Evolutionary conservation across 306 rosid species (phyloP).

Genomic region (Spatholobus suberectus): DNA sequence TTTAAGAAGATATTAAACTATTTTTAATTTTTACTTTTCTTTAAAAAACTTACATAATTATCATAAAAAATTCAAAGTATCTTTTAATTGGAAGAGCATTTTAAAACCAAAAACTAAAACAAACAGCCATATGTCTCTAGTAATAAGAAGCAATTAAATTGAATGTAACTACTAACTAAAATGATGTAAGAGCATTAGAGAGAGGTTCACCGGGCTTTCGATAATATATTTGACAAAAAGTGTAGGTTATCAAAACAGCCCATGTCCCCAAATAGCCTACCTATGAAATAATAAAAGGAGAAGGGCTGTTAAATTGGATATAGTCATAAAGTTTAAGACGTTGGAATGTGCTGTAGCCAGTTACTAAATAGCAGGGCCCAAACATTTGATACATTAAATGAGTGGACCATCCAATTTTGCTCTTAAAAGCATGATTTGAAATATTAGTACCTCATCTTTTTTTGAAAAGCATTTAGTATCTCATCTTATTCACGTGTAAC

Average conservation of each 20-base stretch:
- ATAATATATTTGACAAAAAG: background rate
- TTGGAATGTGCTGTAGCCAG: slow-evolving; percentile 6
- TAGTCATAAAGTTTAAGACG: background rate
- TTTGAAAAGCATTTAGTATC: too few relatives aligned
- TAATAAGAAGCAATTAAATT: background rate
- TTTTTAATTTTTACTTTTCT: background rate
- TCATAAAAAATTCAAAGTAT: background rate
- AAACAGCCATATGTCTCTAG: background rate
- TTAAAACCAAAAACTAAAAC: background rate
- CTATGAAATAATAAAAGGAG: background rate
- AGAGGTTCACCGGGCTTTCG: background rate
- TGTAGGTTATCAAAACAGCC: too few relatives aligned
- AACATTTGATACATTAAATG: slow-evolving; percentile 42
- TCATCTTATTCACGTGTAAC: background rate
- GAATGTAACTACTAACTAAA: background rate
- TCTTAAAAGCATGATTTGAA: background rate
- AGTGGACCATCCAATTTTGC: slow-evolving; percentile 41
- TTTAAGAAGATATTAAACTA: background rate
- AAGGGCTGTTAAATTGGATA: background rate
- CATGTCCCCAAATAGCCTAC: background rate
- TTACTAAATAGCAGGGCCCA: slow-evolving; percentile 27
- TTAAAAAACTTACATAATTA: background rate
- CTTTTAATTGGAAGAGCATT: background rate
- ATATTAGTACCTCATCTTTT: background rate
- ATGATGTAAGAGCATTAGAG: background rate